Evolutionary conservation across 1,284 basidiomycete genomes (phyloP).

Genomic region (Ganoderma multipileum): DNA sequence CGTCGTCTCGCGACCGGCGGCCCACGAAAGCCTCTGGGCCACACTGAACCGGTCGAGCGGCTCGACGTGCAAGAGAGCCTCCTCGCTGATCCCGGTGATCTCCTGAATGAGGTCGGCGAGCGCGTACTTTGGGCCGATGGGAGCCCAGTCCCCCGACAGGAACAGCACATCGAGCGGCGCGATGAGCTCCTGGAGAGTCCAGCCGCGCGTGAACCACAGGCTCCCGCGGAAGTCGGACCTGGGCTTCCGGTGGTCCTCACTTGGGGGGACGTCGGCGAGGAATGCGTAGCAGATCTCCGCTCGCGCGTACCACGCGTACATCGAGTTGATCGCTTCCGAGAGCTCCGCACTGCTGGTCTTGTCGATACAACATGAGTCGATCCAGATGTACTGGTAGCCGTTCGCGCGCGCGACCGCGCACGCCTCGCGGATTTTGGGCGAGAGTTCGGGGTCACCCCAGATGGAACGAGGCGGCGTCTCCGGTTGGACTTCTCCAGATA

Average conservation of each 20-base stretch:
- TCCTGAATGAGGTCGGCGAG: not conserved
- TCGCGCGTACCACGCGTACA: not conserved
- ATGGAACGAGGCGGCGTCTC: not conserved
- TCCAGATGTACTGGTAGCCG: constrained; percentile 1
- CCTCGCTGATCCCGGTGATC: not conserved
- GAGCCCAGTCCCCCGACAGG: not conserved
- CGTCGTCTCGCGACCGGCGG: not conserved
- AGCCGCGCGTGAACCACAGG: not conserved
- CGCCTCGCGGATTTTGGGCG: not conserved
- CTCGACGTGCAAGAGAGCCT: not conserved
- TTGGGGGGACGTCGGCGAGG: not conserved
- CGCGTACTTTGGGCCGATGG: not conserved
- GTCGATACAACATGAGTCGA: not conserved
- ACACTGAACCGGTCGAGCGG: constrained; percentile 1
- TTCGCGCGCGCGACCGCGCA: not conserved
- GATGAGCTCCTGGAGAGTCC: constrained; percentile 3
- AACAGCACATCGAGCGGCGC: constrained; percentile 2
- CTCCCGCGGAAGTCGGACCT: not conserved
- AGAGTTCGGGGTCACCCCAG: not conserved
- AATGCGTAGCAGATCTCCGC: not conserved
- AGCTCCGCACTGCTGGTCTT: not conserved
- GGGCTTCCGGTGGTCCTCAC: not conserved
- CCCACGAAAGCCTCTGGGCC: constrained; percentile 5
- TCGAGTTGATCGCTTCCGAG: constrained; percentile 3
- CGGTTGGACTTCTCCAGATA: not conserved